Conservation (phyloP, 768 basidiomycete species). For the Termitomyces sp. region DNA sequence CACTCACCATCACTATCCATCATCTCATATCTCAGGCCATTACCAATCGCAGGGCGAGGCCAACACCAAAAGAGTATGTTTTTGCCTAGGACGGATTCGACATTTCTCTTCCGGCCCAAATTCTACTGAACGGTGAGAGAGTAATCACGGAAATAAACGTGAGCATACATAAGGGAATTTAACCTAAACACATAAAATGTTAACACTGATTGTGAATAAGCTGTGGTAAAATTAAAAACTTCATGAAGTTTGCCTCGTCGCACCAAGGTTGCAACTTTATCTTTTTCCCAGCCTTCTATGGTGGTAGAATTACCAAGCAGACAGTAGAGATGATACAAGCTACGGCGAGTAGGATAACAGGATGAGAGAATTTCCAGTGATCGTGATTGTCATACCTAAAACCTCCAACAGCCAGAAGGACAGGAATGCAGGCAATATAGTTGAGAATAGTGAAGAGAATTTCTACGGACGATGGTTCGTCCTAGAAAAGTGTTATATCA, state of each 20-base stretch:
- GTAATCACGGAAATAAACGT: slow-evolving; percentile 5
- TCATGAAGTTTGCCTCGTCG: slow-evolving; percentile 82
- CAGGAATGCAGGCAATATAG: slow-evolving; percentile 79
- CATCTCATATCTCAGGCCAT: slow-evolving; percentile 74
- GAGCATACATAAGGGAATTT: slow-evolving; percentile 86
- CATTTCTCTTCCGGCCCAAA: slow-evolving; percentile 67
- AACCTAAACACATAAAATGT: slow-evolving; percentile 36
- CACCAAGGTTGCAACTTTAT: slow-evolving; percentile 83
- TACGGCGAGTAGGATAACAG: slow-evolving; percentile 20
- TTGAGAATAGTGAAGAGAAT: slow-evolving; percentile 86
- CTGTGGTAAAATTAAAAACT: slow-evolving; percentile 27
- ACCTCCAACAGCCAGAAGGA: slow-evolving; percentile 78
- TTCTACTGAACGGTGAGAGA: slow-evolving; percentile 44
- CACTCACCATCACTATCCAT: slow-evolving; percentile 73
- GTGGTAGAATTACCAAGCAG: slow-evolving; percentile 84
- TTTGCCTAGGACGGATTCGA: slow-evolving; percentile 70
- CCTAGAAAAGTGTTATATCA: slow-evolving; percentile 31
- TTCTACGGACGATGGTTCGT: slow-evolving; percentile 61
- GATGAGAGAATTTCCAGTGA: neutral
- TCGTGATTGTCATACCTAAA: slow-evolving; percentile 60
- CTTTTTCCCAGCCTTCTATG: slow-evolving; percentile 98
- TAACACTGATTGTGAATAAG: neutral
- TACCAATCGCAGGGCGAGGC: slow-evolving; percentile 61
- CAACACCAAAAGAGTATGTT: slow-evolving; percentile 82
- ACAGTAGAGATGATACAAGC: slow-evolving; percentile 82